Evolutionary conservation across 306 rosid species (phyloP), one percentile per base, ranked within the genome.

Genomic region (Senna siamea): DNA sequence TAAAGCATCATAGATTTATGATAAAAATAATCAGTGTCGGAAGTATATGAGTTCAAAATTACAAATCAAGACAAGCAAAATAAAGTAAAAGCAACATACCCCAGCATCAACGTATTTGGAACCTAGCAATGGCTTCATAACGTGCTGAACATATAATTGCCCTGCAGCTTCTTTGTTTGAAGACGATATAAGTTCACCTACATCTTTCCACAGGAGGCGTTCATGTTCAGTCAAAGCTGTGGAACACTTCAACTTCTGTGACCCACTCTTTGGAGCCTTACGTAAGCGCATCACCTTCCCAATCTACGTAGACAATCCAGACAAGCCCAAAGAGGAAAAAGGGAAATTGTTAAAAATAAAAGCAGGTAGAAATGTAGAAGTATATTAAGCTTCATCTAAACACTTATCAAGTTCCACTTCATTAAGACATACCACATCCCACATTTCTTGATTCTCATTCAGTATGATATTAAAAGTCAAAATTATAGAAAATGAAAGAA

Each of bases 201-300:
- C 60, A 40, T 90, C 96, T 69, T 85, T 86, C 99, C 97, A 95
- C 53, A 92, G 69, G 17, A 82, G 76, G 41, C 62, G 84, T 62
- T 92, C 99, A 0, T 85, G 87, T 32, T 72, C 68, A 4, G 88
- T 83, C 73, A 92, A 78, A 30, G 88, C 77, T 11, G 89, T 66
- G 20, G 87, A 87, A 73, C 84, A 86, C 69, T 62, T 74, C 28
- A 26, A n/a, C 15, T 7, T 20, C 28, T 51, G 22, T 2, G 69
- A 56, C 6, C 82, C 89, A 69, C 81, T 86, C 78, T 77, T 82
- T 0, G 80, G 83, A 44, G 83, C 75, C 81, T 94, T 95, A 73
- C 87, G 89, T 47, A 95, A 47, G 10, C 98, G 89, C 83, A 92
- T 80, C 74, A 95, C 99, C 83, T 88, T 92, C 69, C 98, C 96